A percentile compares a stretch with the other conserved stretches of the same genome.
These are phyloP conservation scores for Oryza coarctata DNA, from an alignment of 176 grass and related monocot species.

Conservation along the genomic window DNA sequence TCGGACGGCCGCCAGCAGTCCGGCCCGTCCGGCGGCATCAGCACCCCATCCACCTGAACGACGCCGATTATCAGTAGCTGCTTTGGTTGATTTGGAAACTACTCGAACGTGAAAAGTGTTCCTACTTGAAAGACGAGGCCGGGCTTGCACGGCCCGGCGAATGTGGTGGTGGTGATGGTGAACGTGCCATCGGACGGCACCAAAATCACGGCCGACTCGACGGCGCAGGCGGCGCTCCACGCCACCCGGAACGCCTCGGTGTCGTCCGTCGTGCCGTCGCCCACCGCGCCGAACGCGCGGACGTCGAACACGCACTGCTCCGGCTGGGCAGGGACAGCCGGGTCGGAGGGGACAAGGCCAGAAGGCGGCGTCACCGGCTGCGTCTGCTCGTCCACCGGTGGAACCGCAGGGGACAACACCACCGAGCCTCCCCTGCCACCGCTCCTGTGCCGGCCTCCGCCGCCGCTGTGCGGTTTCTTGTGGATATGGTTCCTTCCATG, in stretches of 20 bases:
- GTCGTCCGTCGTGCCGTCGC: slow-evolving; percentile 63
- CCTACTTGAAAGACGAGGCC: slow-evolving; percentile 78
- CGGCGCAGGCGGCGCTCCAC: slow-evolving; percentile 67
- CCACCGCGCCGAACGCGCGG: slow-evolving; percentile 63
- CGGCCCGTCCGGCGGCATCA: slow-evolving; percentile 77
- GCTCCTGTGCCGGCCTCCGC: slow-evolving; percentile 20
- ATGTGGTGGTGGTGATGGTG: slow-evolving; percentile 74
- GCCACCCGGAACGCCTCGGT: slow-evolving; percentile 69
- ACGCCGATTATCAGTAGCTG: not conserved
- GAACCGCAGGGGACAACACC: slow-evolving; percentile 39
- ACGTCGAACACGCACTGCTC: slow-evolving; percentile 73
- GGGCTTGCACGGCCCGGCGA: slow-evolving; percentile 76
- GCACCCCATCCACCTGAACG: slow-evolving; percentile 68
- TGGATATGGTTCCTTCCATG: slow-evolving; percentile 66
- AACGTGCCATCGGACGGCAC: slow-evolving; percentile 77
- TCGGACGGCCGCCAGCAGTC: slow-evolving; percentile 72
- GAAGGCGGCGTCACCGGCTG: not conserved
- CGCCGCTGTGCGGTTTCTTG: slow-evolving; percentile 45
- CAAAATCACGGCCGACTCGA: slow-evolving; percentile 49
- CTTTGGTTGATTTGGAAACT: too few species aligned
- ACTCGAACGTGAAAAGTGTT: too few species aligned
- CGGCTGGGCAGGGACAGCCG: slow-evolving; percentile 30
- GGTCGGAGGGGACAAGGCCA: slow-evolving; percentile 49
- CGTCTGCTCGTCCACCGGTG: slow-evolving; percentile 8
- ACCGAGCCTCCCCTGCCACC: slow-evolving; percentile 5